Base-by-base conservation (phyloP, 768 basidiomycete genomes). In the Mycena rosella region DNA sequence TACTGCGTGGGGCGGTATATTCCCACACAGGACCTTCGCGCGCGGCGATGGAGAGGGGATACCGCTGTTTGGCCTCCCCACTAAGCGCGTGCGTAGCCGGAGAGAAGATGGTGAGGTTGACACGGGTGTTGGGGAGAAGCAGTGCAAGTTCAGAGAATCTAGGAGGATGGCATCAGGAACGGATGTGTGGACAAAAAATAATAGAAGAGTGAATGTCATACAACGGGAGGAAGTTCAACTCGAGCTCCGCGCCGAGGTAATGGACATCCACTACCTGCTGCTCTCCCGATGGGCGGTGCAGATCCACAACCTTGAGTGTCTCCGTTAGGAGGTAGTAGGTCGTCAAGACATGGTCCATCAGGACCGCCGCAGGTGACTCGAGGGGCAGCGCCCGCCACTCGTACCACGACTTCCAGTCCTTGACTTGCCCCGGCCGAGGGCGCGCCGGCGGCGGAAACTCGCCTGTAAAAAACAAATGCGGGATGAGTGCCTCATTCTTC, bases 91-190 rank as follows among this genome's bases (percentile, higher is more conserved):
- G 57, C 29, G 78, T 79, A 30, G 78, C 72, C 29, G 67, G 60
- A 34, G 83, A 82, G 59, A 81, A 80, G 52, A 83, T 61, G 51
- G 76, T 77, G 22, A 83, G 68, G 58, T 75, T 79, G 72, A 84
- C 78, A 63, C 84, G 81, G 40, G 80, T 81, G 72, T 81, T 61
- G 22, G 83, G 82, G 18, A 84, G 72, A 18, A 84, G 72, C 45
- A 84, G 70, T 9, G 83, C 83, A 30, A 84, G 71, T 68, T 84
- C 83, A 9, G 81, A 76, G 69, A 83, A 83, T 59, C 83, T 82
- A 52, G 29, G 26, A 13, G 26, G 15, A 30, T 5, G 40, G 22
- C 24, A 3, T 51, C 27, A 64, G 27, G 58, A 54, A n/a, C 10
- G 10, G 38, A 3, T 38, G 38, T 14, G 27, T 18, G 30, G n/a